Percentiles rank a stretch among this genome's conserved stretches.
These are phyloP conservation scores for Pseudozyma sp. DNA, from an alignment of 1,284 basidiomycete genomes.

Conservation along the genomic window DNA sequence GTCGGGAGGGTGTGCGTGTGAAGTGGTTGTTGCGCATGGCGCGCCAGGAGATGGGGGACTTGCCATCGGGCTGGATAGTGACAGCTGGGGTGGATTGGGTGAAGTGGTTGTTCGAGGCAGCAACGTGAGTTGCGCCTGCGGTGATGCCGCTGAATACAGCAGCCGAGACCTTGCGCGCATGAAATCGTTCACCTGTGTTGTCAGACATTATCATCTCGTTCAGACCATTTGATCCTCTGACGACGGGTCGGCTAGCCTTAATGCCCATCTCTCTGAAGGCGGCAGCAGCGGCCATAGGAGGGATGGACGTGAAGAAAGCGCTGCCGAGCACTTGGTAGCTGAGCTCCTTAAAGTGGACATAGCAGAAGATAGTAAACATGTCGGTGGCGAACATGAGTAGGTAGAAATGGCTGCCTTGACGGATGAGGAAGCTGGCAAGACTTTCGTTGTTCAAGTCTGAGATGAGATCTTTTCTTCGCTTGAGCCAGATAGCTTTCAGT, in stretches of 20 bases:
- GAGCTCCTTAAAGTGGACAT: too few relatives aligned
- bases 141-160: background rate
- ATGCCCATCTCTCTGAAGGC: conserved; percentile 49
- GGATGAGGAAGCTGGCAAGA: conserved; percentile 36
- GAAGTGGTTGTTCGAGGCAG: background rate
- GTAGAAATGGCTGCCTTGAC: conserved; percentile 49
- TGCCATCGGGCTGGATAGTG: conserved; percentile 6
- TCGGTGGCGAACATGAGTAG: conserved; percentile 27
- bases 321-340: conserved; percentile 40
- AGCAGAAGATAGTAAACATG: too few relatives aligned
- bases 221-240: conserved; percentile 12
- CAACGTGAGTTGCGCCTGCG: background rate
- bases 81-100: background rate
- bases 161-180: conserved; percentile 1
- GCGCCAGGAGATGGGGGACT: conserved; percentile 25
- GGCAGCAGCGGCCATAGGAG: conserved; percentile 35
- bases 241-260: conserved; percentile 24
- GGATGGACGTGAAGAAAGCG: conserved; percentile 27
- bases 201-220: conserved; percentile 45
- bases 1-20: conserved; percentile 7
- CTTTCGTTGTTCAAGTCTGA: conserved; percentile 10
- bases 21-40: background rate
- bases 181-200: conserved; percentile 20
- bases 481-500: conserved; percentile 19
- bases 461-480: conserved; percentile 20